Base-by-base conservation (phyloP, 2,329 filamentous ascomycete genomes). In the Fusarium phyllophilum region DNA sequence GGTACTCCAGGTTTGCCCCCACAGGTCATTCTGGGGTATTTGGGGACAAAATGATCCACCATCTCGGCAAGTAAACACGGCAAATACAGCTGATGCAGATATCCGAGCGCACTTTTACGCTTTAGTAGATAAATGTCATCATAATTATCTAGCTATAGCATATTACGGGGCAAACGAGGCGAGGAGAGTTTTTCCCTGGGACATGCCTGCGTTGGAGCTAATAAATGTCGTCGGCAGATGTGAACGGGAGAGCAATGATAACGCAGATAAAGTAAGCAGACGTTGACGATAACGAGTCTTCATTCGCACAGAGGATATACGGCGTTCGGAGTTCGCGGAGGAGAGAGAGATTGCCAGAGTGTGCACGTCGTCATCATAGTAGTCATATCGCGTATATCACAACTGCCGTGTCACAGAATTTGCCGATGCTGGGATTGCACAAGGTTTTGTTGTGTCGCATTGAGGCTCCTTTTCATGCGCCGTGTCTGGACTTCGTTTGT, bases 41-140 rank as follows among this genome's bases (percentile, higher is more conserved):
- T 70, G 45, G 61, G 41, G 64, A 60, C 49, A 46, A 29, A 12
- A 44, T 44, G 49, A 58, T 66, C 72, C 68, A 73, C 69, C 31
- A 56, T 9, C 18, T 75, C 72, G 72, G 72, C 72, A 75, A 52
- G 55, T 75, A 14, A 45, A 62, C 29, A 70, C 72, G 72, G 72
- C 72, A 75, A 51, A 15, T 45, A 22, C 5, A 13, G 6, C 14
- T 26, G n/a, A 73, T 73, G 70, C 68, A 58, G 15, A 33, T 26
- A 34, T 2, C 3, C 36, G 63, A 45, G 34, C 38, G 0, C 0
- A 5, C 0, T 14, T 8, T 1, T 1, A 18, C 13, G 71, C 0
- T 17, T 72, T 51, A 2, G 0, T 20, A 1, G 13, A 46, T 72
- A 64, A 71, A 68, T 55, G 12, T 11, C 22, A 20, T 34, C 24